These are phyloP conservation scores for Lophiotrema nucula DNA, from an alignment of 495 filamentous ascomycete species.

Conservation along the genomic window DNA sequence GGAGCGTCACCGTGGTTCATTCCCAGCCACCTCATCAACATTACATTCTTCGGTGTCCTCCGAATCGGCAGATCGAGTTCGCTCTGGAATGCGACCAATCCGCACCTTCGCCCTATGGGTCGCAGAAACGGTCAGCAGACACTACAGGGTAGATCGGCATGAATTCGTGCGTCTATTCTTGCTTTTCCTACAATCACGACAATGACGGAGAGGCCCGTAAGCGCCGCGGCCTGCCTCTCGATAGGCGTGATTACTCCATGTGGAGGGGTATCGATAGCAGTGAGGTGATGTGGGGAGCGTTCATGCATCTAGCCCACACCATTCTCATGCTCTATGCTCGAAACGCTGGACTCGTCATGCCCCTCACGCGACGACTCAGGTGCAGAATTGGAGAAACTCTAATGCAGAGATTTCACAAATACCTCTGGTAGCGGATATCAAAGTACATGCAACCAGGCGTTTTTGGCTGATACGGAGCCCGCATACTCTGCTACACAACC, in stretches of 20 bases:
- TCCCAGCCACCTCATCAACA: conserved; percentile 7
- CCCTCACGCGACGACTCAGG: background rate
- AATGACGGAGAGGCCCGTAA: conserved; percentile 3
- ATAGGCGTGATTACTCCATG: conserved; percentile 4
- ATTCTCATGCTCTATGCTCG: background rate
- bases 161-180: conserved; percentile 17
- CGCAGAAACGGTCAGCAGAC: conserved; percentile 31
- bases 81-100: too few species aligned
- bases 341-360: conserved; percentile 1
- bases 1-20: conserved; percentile 7
- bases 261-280: background rate
- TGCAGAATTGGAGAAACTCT: background rate
- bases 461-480: conserved; percentile 13
- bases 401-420: background rate
- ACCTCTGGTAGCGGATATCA: background rate
- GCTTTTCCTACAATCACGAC: background rate
- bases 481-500: conserved; percentile 13
- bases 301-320: conserved; percentile 2
- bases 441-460: background rate
- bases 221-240: conserved; percentile 16
- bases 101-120: too few species aligned
- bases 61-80: too few species aligned
- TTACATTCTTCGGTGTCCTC: conserved; percentile 16
- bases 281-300: conserved; percentile 12
- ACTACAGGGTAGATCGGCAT: background rate